These are phyloP conservation scores for Penicillium soppii DNA, from an alignment of 495 filamentous ascomycete genomes.

Conservation along the genomic window DNA sequence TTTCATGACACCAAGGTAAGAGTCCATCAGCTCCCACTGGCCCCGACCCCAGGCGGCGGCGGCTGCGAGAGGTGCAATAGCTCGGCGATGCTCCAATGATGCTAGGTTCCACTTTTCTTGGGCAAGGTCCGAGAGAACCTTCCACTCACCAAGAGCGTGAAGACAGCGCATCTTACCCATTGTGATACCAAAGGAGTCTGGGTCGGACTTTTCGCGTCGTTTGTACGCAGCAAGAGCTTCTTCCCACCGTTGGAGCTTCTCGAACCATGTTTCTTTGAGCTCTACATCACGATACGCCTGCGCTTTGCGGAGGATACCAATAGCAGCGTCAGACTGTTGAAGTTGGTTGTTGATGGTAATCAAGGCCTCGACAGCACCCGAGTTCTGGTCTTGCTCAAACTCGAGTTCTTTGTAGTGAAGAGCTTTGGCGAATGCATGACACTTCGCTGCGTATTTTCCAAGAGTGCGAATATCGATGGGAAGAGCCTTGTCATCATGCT, in stretches of 20 bases:
- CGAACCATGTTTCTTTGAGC: constrained; percentile 96
- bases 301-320: constrained; percentile 92
- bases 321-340: constrained; percentile 95
- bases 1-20: constrained; percentile 93
- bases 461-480: constrained; percentile 94
- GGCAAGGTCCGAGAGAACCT: constrained; percentile 79
- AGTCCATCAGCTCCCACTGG: constrained; percentile 97
- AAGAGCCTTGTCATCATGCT: constrained; percentile 96
- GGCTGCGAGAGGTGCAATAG: constrained; percentile 88
- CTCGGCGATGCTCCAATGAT: constrained; percentile 74
- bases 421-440: constrained; percentile 96
- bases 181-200: constrained; percentile 80
- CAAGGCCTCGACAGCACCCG: constrained; percentile 91
- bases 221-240: constrained; percentile 93
- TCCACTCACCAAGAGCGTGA: constrained; percentile 97
- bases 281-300: constrained; percentile 94
- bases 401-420: constrained; percentile 98
- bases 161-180: constrained; percentile 99
- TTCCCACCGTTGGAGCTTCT: constrained; percentile 97
- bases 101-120: constrained; percentile 93
- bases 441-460: constrained; percentile 89
- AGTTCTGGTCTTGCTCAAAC: constrained; percentile 94
- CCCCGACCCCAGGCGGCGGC: constrained; percentile 97
- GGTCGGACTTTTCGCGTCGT: constrained; percentile 70
- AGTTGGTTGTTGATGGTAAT: constrained; percentile 99